Evolutionary conservation across 371 early-diverging fungal genomes (phyloP), one percentile per base, ranked within the genome.

Genomic region (Chytridium lagenaria): DNA sequence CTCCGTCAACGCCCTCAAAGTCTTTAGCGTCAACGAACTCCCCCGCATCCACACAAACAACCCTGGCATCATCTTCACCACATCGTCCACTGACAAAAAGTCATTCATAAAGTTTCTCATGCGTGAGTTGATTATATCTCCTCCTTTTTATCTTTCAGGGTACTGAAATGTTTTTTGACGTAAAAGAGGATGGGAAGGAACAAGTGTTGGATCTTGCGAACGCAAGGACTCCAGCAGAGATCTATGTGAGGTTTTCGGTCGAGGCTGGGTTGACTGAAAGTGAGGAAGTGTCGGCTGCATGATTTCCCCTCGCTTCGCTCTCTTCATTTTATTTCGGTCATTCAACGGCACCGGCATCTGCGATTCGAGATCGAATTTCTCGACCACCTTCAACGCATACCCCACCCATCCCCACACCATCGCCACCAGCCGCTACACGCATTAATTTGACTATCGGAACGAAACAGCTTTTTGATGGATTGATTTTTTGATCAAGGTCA

Each of bases 11-110:
- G 36, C 31, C 3, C 61, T 61, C n/a, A 31, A 61, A 23, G 61
- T 61, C 19, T 61, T 61, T 61, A 26, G n/a, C 16, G 61, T 61
- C 36, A 61, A 61, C 23, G 61, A 61, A 23, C 61, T 61, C 26
- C 61, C 61, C 3, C 30, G 37, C 7, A 30, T 61, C 61, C 61
- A 61, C 61, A 28, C 7, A 10, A 37, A 36, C 31, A 61, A 61
- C 61, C 61, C 61, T 7, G 10, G 5, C 7, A 36, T 61, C 34
- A 23, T 34, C 3, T 61, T 61, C 37, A 61, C 36, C 36, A 61
- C 61, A 16, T 31, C 61, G 2, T 10, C 61, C 7, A 12, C 16
- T 28, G 36, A 37, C 3, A 37, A 37, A 23, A 61, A 61, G 37
- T 61, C 61, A 3, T 34, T 31, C 26, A 33, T 61, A 2, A 61